Evolutionary conservation across 1,139 yeast genomes (phyloP).

Genomic region (Yamadazyma taylorii): DNA sequence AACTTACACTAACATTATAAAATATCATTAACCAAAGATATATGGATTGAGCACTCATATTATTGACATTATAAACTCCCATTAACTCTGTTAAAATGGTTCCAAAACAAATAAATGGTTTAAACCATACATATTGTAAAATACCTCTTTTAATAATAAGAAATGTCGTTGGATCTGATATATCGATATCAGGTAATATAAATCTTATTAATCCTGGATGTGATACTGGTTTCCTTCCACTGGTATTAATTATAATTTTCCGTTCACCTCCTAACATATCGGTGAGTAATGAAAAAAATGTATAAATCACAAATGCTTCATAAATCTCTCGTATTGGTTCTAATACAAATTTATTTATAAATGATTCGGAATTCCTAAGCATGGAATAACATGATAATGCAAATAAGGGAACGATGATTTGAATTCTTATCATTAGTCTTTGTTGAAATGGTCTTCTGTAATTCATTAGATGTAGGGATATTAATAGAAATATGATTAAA

Average conservation of each 20-base stretch:
- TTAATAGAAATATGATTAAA: constrained; percentile 30
- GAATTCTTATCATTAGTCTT: constrained; percentile 79
- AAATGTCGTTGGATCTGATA: constrained; percentile 83
- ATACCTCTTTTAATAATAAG: constrained; percentile 79
- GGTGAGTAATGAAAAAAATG: constrained; percentile 82
- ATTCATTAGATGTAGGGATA: constrained; percentile 47
- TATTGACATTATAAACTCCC: constrained; percentile 53
- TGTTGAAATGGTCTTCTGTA: constrained; percentile 91
- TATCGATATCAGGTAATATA: constrained; percentile 63
- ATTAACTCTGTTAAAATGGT: constrained; percentile 52
- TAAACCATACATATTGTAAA: constrained; percentile 92
- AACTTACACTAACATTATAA: constrained; percentile 78
- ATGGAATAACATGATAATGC: constrained; percentile 54
- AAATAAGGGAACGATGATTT: constrained; percentile 61
- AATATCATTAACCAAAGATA: constrained; percentile 68
- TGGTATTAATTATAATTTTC: constrained; percentile 68
- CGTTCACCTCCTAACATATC: constrained; percentile 91
- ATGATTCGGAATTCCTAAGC: constrained; percentile 44
- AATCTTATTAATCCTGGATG: constrained; percentile 65
- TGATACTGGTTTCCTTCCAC: constrained; percentile 70
- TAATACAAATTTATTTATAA: constrained; percentile 45
- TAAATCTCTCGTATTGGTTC: constrained; percentile 87
- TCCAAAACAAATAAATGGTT: constrained; percentile 70
- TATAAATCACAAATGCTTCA: constrained; percentile 94
- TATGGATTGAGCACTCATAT: constrained; percentile 48